A percentile compares a stretch with the other conserved stretches of the same genome.
phyloP scores from a whole-genome alignment of 768 basidiomycete species.

The Austroboletus eburneus region DNA sequence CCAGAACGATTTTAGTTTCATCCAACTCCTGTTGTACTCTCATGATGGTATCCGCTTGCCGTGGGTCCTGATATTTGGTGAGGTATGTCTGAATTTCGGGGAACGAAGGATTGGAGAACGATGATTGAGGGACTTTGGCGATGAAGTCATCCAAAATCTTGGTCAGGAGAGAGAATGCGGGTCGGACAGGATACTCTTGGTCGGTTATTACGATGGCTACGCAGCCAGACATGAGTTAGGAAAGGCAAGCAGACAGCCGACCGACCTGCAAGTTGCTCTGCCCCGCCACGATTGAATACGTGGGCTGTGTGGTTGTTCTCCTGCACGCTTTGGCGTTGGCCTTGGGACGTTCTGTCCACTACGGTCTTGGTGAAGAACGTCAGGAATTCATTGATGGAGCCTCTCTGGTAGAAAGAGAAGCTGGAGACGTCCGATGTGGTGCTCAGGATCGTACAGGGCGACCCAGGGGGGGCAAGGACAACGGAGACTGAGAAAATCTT shows the following conservation, averaged over 20 bases:
- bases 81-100: constrained; percentile 73
- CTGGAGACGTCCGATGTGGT: constrained; percentile 78
- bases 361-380: constrained; percentile 93
- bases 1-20: constrained; percentile 98
- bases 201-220: constrained; percentile 90
- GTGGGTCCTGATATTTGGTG: constrained; percentile 93
- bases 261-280: constrained; percentile 80
- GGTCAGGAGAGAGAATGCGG: constrained; percentile 91
- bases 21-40: constrained; percentile 96
- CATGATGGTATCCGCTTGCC: constrained; percentile 98
- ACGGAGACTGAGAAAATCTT: constrained; percentile 85
- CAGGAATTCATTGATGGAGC: constrained; percentile 88
- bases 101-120: constrained; percentile 68
- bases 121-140: constrained; percentile 67
- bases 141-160: constrained; percentile 93
- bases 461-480: constrained; percentile 60
- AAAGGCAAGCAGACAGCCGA: constrained; percentile 4
- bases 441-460: constrained; percentile 59
- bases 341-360: constrained; percentile 78
- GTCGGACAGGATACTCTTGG: constrained; percentile 93
- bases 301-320: constrained; percentile 93
- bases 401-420: constrained; percentile 91
- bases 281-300: constrained; percentile 87
- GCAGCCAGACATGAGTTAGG: neutral
- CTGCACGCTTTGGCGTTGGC: constrained; percentile 89